Base-by-base conservation (phyloP, 176 grass and related monocot genomes). In the Aegilops speltoides region DNA sequence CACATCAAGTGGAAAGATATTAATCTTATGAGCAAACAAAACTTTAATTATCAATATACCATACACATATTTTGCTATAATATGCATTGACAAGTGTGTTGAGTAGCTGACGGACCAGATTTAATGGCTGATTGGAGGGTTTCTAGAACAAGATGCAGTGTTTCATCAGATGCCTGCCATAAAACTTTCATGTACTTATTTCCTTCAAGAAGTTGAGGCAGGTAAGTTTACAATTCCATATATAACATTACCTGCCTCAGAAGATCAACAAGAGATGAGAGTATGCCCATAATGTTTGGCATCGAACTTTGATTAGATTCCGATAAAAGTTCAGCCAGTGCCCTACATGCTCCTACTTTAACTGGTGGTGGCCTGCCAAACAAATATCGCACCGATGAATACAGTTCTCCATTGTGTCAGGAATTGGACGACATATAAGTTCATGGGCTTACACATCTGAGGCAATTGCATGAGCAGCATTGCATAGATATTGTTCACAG, bases 101-200 rank as follows among this genome's bases (percentile, higher is more conserved):
- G 72, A 75, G 72, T 50, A 1, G 23, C 23, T 50, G n/a, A 79
- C 82, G 50, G 38, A 98, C 93, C 92, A 84, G 96, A 91, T 87
- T 94, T 94, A 54, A 98, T 80, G 32, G 88, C 87, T 41, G 91
- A 84, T 90, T 96, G 93, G 67, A 98, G 86, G 29, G 96, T 98
- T 92, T 98, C 96, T 65, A 98, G 84, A 73, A 98, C 90, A 92
- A 98, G 96, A 96, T 94, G 93, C 69, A 98, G 76, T 24, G 96
- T 93, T 87, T 96, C 96, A 79, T 98, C 96, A 57, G 96, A 95
- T 61, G 93, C 96, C 96, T 98, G 77, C 61, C 81, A 84, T 56
- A 64, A 92, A 82, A 81, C 56, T 10, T 64, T 24, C 40, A 83
- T 41, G 24, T 69, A 33, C 40, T 88, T 48, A 75, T 68, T 67